phyloP scores from a whole-genome alignment of 2,329 filamentous ascomycete species.

The Eurotiales sp. region DNA sequence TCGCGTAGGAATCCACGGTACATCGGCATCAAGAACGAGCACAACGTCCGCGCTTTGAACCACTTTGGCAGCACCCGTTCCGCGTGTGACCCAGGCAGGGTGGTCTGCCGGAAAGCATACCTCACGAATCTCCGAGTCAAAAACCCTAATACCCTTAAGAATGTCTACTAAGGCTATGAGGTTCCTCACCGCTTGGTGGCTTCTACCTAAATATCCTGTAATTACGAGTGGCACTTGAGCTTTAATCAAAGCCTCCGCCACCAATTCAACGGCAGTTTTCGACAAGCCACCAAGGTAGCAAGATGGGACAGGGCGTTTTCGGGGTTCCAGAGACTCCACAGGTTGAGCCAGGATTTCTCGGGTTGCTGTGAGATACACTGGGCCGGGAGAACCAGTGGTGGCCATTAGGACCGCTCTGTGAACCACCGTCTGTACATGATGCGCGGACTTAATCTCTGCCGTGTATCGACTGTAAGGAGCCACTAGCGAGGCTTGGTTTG shows the following conservation, averaged over 20 bases:
- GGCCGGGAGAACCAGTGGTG: too few species aligned
- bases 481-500: too few species aligned
- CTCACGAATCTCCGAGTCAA: constrained; percentile 48
- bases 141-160: constrained; percentile 43
- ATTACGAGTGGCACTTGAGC: constrained; percentile 47
- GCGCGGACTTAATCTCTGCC: too few species aligned
- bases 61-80: constrained; percentile 67
- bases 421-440: constrained; percentile 82
- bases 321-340: constrained; percentile 62
- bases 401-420: constrained; percentile 75
- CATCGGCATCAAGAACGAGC: constrained; percentile 78
- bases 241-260: constrained; percentile 38
- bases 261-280: constrained; percentile 36
- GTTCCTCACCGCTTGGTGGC: constrained; percentile 37
- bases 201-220: constrained; percentile 47
- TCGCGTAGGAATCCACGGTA: constrained; percentile 81
- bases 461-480: too few species aligned
- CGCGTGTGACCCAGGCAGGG: constrained; percentile 61
- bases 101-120: constrained; percentile 43
- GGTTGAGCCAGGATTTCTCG: constrained; percentile 81
- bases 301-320: constrained; percentile 64
- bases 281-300: constrained; percentile 59
- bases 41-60: constrained; percentile 78
- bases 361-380: constrained; percentile 73
- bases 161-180: constrained; percentile 44